Evolutionary conservation across 352 stramenopile genomes (phyloP).

Genomic region (Pythium aristosporum): DNA sequence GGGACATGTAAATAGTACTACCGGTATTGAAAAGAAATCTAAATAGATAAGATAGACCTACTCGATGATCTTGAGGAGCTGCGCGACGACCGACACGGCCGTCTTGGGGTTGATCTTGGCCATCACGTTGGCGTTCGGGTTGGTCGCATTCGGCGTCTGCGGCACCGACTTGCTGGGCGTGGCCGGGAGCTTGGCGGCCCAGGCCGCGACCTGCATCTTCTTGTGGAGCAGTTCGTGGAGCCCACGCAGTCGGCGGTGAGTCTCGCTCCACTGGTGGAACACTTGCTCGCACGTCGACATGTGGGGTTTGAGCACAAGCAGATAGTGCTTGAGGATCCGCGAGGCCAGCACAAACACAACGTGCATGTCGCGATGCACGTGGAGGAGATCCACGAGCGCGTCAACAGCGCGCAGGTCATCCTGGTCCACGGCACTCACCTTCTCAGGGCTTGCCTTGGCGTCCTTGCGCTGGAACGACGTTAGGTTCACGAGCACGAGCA

Average conservation of each 20-base stretch:
- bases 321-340: slow-evolving; percentile 59
- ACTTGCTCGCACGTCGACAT: slow-evolving; percentile 15
- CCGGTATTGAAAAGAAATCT: neutral
- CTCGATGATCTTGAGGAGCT: slow-evolving; percentile 49
- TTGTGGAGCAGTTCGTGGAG: slow-evolving; percentile 55
- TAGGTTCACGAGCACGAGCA: slow-evolving; percentile 88
- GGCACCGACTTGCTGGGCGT: slow-evolving; percentile 15
- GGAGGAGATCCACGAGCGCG: slow-evolving; percentile 92
- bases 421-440: slow-evolving; percentile 41
- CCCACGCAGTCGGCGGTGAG: slow-evolving; percentile 44
- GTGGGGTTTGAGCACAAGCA: slow-evolving; percentile 31
- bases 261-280: slow-evolving; percentile 49
- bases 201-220: slow-evolving; percentile 59
- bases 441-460: slow-evolving; percentile 25
- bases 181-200: slow-evolving; percentile 14
- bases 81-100: slow-evolving; percentile 47
- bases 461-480: slow-evolving; percentile 60
- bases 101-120: slow-evolving; percentile 71
- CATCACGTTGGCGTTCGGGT: slow-evolving; percentile 47
- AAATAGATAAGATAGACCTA: slow-evolving; percentile 12
- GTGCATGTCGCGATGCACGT: slow-evolving; percentile 93
- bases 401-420: slow-evolving; percentile 76
- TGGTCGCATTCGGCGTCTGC: slow-evolving; percentile 22
- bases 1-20: neutral
- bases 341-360: slow-evolving; percentile 75